These are phyloP conservation scores for Candida railenensis DNA, from an alignment of 805 yeast species.

Conservation along the genomic window DNA sequence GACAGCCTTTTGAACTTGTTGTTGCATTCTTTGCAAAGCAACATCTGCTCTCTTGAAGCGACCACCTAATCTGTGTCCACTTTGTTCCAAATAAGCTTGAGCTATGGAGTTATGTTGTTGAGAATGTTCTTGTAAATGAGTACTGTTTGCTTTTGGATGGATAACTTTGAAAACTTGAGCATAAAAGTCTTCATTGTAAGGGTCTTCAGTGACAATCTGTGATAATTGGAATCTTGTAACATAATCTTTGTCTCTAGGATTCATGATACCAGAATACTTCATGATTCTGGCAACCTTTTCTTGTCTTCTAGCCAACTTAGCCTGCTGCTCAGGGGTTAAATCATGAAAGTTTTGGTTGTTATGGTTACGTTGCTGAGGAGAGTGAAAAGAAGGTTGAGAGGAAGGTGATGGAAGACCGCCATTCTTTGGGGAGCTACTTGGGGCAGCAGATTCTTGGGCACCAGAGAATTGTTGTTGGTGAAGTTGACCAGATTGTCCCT, in stretches of 20 bases:
- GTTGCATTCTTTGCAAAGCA: slow-evolving; percentile 96
- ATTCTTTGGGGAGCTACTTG: not conserved
- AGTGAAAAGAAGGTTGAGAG: slow-evolving; percentile 10
- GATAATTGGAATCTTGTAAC: slow-evolving; percentile 92
- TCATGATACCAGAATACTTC: slow-evolving; percentile 90
- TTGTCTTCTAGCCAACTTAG: slow-evolving; percentile 63
- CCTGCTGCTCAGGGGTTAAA: slow-evolving; percentile 72
- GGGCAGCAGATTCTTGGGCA: not conserved
- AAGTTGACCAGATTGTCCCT: slow-evolving; percentile 17
- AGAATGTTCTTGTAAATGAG: slow-evolving; percentile 39
- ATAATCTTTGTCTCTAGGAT: slow-evolving; percentile 94
- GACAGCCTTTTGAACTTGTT: slow-evolving; percentile 94
- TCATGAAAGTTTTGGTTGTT: slow-evolving; percentile 31
- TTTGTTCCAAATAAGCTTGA: slow-evolving; percentile 84
- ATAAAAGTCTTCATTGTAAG: slow-evolving; percentile 94
- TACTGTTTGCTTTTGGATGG: slow-evolving; percentile 50
- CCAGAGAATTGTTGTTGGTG: slow-evolving; percentile 15
- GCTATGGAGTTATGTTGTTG: slow-evolving; percentile 80
- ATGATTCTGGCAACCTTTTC: slow-evolving; percentile 73
- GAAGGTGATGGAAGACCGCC: not conserved
- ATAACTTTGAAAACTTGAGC: slow-evolving; percentile 81
- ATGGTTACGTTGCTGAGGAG: slow-evolving; percentile 22
- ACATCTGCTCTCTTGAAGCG: slow-evolving; percentile 81
- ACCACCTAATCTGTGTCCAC: slow-evolving; percentile 89
- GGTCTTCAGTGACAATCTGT: slow-evolving; percentile 95